Evolutionary conservation across 2,329 filamentous ascomycete species (phyloP), one percentile per base, ranked within the genome.

Genomic region (Penicillium sp.): DNA sequence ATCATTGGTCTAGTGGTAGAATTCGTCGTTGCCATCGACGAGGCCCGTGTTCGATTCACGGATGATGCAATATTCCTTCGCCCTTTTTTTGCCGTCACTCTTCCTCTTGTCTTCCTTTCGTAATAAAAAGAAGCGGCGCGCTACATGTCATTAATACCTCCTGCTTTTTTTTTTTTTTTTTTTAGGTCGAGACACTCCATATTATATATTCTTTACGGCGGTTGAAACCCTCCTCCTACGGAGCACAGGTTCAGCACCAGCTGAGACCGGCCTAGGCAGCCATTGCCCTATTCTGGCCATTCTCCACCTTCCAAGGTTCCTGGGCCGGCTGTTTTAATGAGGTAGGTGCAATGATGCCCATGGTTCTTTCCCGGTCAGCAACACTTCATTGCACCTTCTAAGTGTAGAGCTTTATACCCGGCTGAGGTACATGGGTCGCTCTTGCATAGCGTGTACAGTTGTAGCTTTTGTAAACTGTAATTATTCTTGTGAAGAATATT

Each of bases 21-120:
- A 78, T 78, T 78, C 74, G 71, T 78, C 75, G 75, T 78, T 78
- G 76, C 76, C 76, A 78, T 79, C 77, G 77, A 79, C 72, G 77
- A 78, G 77, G 76, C 77, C 76, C 77, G 76, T 76, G 77, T 79
- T 79, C 77, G 77, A 79, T 79, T 79, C 77, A 76, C 77, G 77
- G 77, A 78, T 77, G 73, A 73, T 75, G 73, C 72, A 75, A 9
- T 45, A 56, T 66, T 65, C 59, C 30, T 47, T 71, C 71, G 70
- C 75, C 73, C 70, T 67, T 30, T 29, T 26, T 11, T 29, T 57
- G 17, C 26, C 26, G 5, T 26, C 26, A 26, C 26, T 21, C 21
- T 21, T 21, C 2, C 26, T 21, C 21, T 21, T 21, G 2, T 26
- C 26, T 26, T 26, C 4, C 26, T 26, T 3, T 26, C 26, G 26